Evolutionary conservation across 2,329 filamentous ascomycete genomes (phyloP).

Genomic region (Colletotrichum graminicola): DNA sequence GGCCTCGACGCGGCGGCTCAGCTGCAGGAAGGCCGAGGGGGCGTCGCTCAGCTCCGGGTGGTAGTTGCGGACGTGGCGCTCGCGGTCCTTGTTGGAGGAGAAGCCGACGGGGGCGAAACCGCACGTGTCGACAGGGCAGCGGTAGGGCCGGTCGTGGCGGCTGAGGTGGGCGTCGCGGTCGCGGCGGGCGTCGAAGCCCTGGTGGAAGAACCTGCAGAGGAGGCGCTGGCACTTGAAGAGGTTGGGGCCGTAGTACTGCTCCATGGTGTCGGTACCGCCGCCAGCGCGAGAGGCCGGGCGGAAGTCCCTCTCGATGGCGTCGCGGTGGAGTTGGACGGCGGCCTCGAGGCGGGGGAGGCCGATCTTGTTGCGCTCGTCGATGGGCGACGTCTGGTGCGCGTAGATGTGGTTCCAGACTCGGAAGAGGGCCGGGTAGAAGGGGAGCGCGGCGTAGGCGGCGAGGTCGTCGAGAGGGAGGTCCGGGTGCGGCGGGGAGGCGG

Average conservation of each 20-base stretch:
- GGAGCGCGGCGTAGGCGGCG: slow-evolving; percentile 35
- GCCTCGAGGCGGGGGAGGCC: slow-evolving; percentile 47
- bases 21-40: slow-evolving; percentile 43
- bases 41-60: slow-evolving; percentile 46
- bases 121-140: slow-evolving; percentile 52
- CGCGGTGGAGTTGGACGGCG: slow-evolving; percentile 48
- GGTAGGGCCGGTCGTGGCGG: slow-evolving; percentile 56
- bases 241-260: slow-evolving; percentile 53
- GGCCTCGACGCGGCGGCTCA: slow-evolving; percentile 42
- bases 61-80: slow-evolving; percentile 49
- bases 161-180: slow-evolving; percentile 52
- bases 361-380: slow-evolving; percentile 47
- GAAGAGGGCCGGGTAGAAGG: slow-evolving; percentile 41
- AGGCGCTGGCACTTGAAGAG: slow-evolving; percentile 57
- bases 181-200: slow-evolving; percentile 53
- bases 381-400: slow-evolving; percentile 40
- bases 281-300: background rate
- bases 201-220: slow-evolving; percentile 57
- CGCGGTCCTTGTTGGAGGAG: slow-evolving; percentile 53
- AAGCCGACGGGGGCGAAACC: slow-evolving; percentile 54
- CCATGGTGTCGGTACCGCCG: slow-evolving; percentile 22
- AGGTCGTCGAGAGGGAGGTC: slow-evolving; percentile 30
- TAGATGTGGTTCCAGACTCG: slow-evolving; percentile 44
- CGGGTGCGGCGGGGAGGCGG: slow-evolving; percentile 5
- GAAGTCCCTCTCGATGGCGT: slow-evolving; percentile 47